Evolutionary conservation across 352 stramenopile genomes (phyloP).

Genomic region (Globisporangium canariense): DNA sequence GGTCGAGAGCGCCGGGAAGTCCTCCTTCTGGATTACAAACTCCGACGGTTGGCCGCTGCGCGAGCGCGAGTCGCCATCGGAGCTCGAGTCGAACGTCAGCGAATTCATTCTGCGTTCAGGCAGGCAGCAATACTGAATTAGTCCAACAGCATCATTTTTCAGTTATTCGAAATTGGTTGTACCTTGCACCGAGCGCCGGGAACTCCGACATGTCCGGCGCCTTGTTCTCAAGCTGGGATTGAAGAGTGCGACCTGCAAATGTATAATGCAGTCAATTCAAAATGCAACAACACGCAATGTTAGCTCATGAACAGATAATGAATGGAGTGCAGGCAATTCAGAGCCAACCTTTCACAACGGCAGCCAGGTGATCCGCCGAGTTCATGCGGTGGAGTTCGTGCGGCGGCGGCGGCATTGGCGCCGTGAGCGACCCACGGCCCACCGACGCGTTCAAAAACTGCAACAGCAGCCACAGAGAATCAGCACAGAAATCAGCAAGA

Average conservation of each 20-base stretch:
- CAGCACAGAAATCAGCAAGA: too few relatives aligned
- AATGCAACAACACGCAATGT: neutral
- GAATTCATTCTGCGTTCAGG: conserved; percentile 45
- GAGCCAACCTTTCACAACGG: conserved; percentile 30
- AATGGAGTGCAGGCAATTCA: neutral
- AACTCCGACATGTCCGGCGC: conserved; percentile 85
- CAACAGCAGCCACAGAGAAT: neutral
- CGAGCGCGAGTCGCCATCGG: conserved; percentile 28
- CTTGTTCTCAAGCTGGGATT: conserved; percentile 54
- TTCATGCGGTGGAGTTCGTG: conserved; percentile 67
- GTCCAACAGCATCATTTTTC: neutral
- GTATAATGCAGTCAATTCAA: neutral
- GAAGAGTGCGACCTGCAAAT: conserved; percentile 46
- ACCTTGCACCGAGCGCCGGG: conserved; percentile 65
- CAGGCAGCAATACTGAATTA: conserved; percentile 2
- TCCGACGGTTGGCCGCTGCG: conserved; percentile 54
- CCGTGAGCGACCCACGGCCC: conserved; percentile 24
- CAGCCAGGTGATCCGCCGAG: conserved; percentile 32
- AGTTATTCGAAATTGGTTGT: conserved; percentile 1
- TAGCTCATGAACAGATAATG: neutral
- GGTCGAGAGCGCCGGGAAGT: conserved; percentile 79
- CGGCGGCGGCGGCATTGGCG: conserved; percentile 24
- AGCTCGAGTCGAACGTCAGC: conserved; percentile 46
- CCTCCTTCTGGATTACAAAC: conserved; percentile 87
- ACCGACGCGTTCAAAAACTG: conserved; percentile 55